Conservation (phyloP, 1,284 basidiomycete genomes). For the Gymnopus androsaceus region DNA sequence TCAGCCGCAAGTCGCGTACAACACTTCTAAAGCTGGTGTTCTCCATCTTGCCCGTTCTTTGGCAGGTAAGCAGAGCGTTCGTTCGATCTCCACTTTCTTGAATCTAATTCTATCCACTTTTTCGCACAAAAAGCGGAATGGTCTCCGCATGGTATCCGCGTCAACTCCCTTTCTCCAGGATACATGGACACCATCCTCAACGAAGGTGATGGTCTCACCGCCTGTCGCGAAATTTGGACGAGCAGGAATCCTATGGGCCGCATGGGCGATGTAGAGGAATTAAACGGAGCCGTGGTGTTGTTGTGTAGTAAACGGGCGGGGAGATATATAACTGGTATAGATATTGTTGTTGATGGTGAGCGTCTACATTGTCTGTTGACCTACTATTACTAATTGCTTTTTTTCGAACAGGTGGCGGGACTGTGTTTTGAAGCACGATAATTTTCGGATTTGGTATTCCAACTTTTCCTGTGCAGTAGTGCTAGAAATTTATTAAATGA, state of each 20-base stretch:
- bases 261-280: conserved; percentile 43
- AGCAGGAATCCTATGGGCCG: conserved; percentile 43
- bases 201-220: conserved; percentile 32
- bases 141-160: conserved; percentile 42
- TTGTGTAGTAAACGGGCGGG: conserved; percentile 41
- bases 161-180: conserved; percentile 46
- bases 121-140: conserved; percentile 35
- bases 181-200: conserved; percentile 48
- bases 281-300: conserved; percentile 40
- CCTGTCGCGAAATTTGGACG: conserved; percentile 34
- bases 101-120: background rate
- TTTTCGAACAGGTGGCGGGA: too few relatives aligned
- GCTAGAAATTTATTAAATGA: too few relatives aligned
- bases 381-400: too few relatives aligned
- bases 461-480: too few relatives aligned
- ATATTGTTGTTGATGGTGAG: conserved; percentile 44
- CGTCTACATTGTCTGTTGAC: background rate
- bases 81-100: background rate
- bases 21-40: conserved; percentile 36
- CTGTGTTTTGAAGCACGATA: too few relatives aligned
- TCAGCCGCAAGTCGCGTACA: conserved; percentile 39
- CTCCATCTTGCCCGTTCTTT: conserved; percentile 34
- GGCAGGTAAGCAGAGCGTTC: conserved; percentile 18
- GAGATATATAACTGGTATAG: conserved; percentile 44
- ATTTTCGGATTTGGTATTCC: too few relatives aligned